phyloP scores from a whole-genome alignment of 176 grass and related monocot genomes.

The Oropetium thomaeum region DNA sequence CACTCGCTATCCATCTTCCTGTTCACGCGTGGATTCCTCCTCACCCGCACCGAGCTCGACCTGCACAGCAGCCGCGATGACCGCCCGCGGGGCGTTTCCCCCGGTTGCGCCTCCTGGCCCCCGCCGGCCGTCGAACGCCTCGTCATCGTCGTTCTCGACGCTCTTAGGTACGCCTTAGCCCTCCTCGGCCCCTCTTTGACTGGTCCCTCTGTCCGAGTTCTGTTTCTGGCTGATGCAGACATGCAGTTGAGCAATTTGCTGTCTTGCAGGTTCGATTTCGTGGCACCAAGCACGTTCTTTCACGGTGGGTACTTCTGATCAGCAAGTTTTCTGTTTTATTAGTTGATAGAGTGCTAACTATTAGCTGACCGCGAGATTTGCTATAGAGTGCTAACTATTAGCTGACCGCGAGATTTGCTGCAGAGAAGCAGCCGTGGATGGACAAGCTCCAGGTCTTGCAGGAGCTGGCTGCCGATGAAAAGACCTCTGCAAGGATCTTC shows the following conservation, averaged over 20 bases:
- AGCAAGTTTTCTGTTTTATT: not conserved
- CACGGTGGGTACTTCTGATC: conserved; percentile 33
- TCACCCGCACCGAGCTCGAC: conserved; percentile 88
- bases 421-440: conserved; percentile 93
- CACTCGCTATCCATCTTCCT: conserved; percentile 68
- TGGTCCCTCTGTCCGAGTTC: not conserved
- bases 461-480: conserved; percentile 58
- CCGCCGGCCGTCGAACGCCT: conserved; percentile 61
- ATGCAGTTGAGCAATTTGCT: not conserved
- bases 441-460: conserved; percentile 79
- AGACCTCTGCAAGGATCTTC: conserved; percentile 77
- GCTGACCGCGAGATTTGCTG: conserved; percentile 3
- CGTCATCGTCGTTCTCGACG: conserved; percentile 76
- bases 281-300: conserved; percentile 89
- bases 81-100: conserved; percentile 30
- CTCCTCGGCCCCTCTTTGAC: not conserved
- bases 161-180: conserved; percentile 47
- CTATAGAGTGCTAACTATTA: not conserved
- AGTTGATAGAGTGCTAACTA: not conserved
- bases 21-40: conserved; percentile 96
- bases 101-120: conserved; percentile 52
- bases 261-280: conserved; percentile 78
- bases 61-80: conserved; percentile 64
- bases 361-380: not conserved
- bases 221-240: conserved; percentile 16